Evolutionary conservation across 352 stramenopile species (phyloP).

Genomic region (Blastocystis sp.): DNA sequence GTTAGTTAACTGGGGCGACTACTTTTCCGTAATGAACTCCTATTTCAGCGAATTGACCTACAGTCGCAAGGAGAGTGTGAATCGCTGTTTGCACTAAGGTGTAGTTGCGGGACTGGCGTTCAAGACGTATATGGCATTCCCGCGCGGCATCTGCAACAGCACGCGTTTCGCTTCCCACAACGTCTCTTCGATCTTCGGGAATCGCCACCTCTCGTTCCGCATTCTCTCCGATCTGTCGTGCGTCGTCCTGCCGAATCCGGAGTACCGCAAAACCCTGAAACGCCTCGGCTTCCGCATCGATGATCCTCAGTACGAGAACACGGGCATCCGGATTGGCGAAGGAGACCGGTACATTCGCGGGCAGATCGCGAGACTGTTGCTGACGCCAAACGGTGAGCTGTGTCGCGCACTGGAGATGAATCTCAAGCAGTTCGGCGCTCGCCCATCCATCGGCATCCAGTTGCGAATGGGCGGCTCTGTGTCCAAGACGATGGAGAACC

Average conservation of each 20-base stretch:
- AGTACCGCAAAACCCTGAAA: background rate
- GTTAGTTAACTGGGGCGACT: conserved; percentile 62
- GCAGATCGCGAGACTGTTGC: conserved; percentile 48
- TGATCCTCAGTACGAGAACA: background rate
- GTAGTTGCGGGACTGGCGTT: background rate
- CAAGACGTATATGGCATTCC: conserved; percentile 34
- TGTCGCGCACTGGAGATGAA: background rate
- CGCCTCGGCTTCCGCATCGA: conserved; percentile 29
- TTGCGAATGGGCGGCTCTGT: conserved; percentile 34
- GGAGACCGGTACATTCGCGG: background rate
- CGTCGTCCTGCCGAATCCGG: conserved; percentile 8
- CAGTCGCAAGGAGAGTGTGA: background rate
- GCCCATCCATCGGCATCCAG: conserved; percentile 19
- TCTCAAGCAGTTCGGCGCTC: background rate
- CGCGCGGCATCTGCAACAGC: conserved; percentile 30
- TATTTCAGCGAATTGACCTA: conserved; percentile 2
- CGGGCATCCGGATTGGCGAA: background rate
- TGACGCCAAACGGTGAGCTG: conserved; percentile 47
- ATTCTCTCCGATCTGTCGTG: conserved; percentile 59
- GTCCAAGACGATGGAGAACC: background rate
- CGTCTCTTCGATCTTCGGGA: conserved; percentile 40
- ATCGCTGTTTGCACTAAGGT: background rate
- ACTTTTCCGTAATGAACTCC: conserved; percentile 37
- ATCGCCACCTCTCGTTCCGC: conserved; percentile 17
- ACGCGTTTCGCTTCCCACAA: conserved; percentile 6